These are phyloP conservation scores for Cubamyces lactineus DNA, from an alignment of 768 basidiomycete genomes.

Conservation along the genomic window DNA sequence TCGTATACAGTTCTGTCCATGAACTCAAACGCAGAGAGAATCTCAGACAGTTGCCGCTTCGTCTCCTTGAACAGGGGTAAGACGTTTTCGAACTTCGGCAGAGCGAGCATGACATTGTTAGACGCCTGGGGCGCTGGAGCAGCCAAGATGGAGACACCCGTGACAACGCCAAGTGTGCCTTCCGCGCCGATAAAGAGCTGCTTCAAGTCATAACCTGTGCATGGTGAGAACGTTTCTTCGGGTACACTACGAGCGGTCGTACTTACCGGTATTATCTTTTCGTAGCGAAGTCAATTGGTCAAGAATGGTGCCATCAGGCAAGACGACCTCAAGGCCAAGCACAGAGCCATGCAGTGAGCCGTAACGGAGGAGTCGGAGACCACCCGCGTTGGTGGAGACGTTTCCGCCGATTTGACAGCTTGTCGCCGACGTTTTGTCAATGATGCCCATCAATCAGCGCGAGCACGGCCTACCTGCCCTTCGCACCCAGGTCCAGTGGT, in stretches of 20 bases:
- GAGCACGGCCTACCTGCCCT: conserved; percentile 71
- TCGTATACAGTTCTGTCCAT: conserved; percentile 88
- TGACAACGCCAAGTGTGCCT: conserved; percentile 94
- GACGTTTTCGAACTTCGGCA: conserved; percentile 86
- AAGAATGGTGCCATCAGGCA: conserved; percentile 91
- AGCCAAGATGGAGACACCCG: conserved; percentile 92
- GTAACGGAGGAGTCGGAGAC: conserved; percentile 91
- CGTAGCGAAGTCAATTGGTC: conserved; percentile 87
- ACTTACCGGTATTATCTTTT: conserved; percentile 94
- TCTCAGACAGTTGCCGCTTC: conserved; percentile 86
- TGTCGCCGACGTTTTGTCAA: neutral
- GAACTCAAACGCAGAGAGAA: conserved; percentile 96
- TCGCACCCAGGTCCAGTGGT: conserved; percentile 94
- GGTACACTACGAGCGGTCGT: neutral
- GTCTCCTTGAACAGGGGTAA: conserved; percentile 82
- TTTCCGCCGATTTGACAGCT: conserved; percentile 99
- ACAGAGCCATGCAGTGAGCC: conserved; percentile 95
- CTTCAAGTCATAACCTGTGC: conserved; percentile 93
- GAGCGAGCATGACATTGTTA: conserved; percentile 90
- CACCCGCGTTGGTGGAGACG: conserved; percentile 96
- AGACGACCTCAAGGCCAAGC: conserved; percentile 92
- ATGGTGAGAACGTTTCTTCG: neutral
- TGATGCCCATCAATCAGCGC: neutral
- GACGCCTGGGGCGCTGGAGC: conserved; percentile 81
- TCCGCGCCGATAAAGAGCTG: conserved; percentile 98